Evolutionary conservation across 495 filamentous ascomycete genomes (phyloP), one percentile per base, ranked within the genome.

Genomic region (Pyronema omphalodes): DNA sequence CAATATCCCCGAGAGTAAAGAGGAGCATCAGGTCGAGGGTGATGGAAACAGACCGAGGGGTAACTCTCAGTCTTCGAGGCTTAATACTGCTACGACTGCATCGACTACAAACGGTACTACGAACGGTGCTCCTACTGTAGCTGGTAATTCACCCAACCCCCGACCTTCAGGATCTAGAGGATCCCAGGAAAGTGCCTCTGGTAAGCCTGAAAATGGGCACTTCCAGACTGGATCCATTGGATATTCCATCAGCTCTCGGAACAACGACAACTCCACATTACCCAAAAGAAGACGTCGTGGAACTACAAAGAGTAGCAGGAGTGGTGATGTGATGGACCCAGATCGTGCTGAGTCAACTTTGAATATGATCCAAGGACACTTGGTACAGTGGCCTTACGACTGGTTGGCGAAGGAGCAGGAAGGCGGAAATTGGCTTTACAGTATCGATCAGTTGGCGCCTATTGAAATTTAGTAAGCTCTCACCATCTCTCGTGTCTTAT

Each of bases 391-490:
- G 73, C 91, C 91, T 12, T 91, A 94, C 65, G 84, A 98, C 55
- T 98, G 93, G 86, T 76, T 98, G 46, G 76, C 76, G 51, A 81
- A 80, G 59, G 93, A 95, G 69, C 91, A 95, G 70, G 77, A 81
- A 60, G 85, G 83, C 57, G 87, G 86, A 39, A 94, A 94, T 65
- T 98, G 93, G 93, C 77, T 96, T 46, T 96, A 95, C 67, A 85
- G 85, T 67, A 81, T 95, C 45, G 91, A 98, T 67, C 83, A 91
- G 63, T 78, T 98, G 65, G 93, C 91, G 58, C 91, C 91, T 49
- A 72, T 96, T 70, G 86, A 94, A 70, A 98, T 98, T 55, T 98
- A 96, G 89, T 94, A 77, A 78, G 88, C 74, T 37, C 77, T 68
- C 33, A 12, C 6, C 19, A 8, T 12, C 44, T 9, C 17, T 0